Percentiles rank a stretch among this genome's conserved stretches.
phyloP scores from a whole-genome alignment of 306 rosid genomes.

The Crotalaria pallida region DNA sequence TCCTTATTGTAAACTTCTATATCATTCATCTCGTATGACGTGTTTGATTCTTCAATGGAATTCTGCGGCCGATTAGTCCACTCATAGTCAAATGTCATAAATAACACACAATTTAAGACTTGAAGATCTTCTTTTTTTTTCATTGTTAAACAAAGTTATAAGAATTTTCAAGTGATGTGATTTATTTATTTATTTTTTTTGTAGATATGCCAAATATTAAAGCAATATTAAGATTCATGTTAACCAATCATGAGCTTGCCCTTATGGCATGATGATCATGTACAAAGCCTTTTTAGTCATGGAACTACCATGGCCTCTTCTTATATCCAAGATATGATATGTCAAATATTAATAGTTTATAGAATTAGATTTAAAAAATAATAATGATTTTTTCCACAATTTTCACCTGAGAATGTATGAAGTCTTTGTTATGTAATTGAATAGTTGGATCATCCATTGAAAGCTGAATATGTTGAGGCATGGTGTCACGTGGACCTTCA shows the following conservation, averaged over 20 bases:
- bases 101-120: background rate
- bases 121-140: background rate
- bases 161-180: background rate
- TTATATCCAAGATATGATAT: background rate
- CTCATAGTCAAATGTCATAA: conserved; percentile 31
- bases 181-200: too few relatives aligned
- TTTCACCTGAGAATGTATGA: conserved; percentile 36
- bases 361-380: background rate
- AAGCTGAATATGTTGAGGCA: conserved; percentile 3
- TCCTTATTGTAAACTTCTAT: conserved; percentile 3
- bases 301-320: background rate
- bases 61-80: background rate
- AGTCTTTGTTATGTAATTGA: conserved; percentile 20
- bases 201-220: background rate
- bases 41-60: conserved; percentile 17
- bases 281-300: background rate
- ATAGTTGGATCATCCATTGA: background rate
- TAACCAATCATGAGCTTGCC: background rate
- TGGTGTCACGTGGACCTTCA: conserved; percentile 6
- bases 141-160: background rate
- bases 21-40: background rate
- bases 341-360: background rate
- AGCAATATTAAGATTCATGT: background rate
- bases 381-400: background rate
- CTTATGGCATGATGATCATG: background rate